These are phyloP conservation scores for Physocladia obscura DNA, from an alignment of 192 early-diverging fungal genomes.

Conservation along the genomic window DNA sequence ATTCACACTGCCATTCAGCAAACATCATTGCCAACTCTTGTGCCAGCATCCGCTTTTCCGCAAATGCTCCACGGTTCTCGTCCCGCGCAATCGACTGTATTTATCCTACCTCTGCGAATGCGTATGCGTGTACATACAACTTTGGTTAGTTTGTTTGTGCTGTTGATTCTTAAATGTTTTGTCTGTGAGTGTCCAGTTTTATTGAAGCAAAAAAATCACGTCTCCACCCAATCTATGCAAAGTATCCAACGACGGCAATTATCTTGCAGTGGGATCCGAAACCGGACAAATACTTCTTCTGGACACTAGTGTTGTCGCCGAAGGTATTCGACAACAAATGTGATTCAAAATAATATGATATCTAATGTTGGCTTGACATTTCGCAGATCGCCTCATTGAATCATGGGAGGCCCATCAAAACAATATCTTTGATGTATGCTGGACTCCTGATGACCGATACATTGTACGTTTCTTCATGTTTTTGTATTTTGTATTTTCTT, in stretches of 20 bases:
- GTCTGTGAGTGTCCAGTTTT: too few relatives aligned
- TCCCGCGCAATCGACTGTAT: conserved; percentile 10
- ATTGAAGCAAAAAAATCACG: not conserved
- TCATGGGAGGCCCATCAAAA: conserved; percentile 70
- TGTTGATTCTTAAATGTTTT: not conserved
- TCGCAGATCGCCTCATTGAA: not conserved
- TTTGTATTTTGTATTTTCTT: not conserved
- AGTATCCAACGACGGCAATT: conserved; percentile 53
- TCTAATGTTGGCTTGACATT: too few relatives aligned
- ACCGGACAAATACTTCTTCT: conserved; percentile 63
- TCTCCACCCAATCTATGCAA: not conserved
- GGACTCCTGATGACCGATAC: conserved; percentile 67
- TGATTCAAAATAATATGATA: too few relatives aligned
- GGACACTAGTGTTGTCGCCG: conserved; percentile 56
- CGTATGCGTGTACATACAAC: conserved; percentile 40
- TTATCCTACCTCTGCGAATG: not conserved
- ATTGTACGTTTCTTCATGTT: conserved; percentile 49
- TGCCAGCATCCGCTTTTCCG: conserved; percentile 24
- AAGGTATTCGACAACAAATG: too few relatives aligned
- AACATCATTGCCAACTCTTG: too few relatives aligned
- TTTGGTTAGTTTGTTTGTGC: conserved; percentile 29
- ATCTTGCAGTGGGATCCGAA: conserved; percentile 70
- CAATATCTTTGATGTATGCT: conserved; percentile 79
- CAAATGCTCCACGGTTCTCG: conserved; percentile 28
- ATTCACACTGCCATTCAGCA: too few relatives aligned